Base-by-base conservation (phyloP, 1,284 basidiomycete species). In the Puccinia coronata region DNA sequence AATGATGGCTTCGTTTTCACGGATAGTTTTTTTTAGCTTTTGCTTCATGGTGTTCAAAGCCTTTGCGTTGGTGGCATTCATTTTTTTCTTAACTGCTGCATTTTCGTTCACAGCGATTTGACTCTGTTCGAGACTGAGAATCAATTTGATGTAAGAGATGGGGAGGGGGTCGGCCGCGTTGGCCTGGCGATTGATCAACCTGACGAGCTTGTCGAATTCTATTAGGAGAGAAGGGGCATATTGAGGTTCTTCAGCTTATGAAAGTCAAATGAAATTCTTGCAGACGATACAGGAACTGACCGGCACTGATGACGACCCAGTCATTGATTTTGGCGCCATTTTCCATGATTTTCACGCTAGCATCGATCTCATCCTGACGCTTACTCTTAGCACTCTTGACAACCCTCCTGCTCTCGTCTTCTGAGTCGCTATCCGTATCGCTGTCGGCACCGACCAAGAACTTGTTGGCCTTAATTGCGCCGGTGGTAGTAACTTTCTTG, bases 21-120 rank as follows among this genome's bases (percentile, higher is more conserved):
- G 97, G 82, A 89, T 85, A 43, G 92, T 90, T 88, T 96, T 98
- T 88, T 93, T 96, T 82, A 98, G 89, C 87, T 96, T 98, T 88
- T 98, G 96, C 88, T 96, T 98, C 91, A 98, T 94, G 36, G 92
- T 92, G 83, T 95, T 98, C 84, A 98, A 89, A 0, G 95, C 95
- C 86, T 94, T 95, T 70, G 95, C 93, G 86, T 96, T 96, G 83
- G 90, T 92, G 0, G 95, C 93, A 84, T 96, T 96, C 92, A 97
- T 95, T 89, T 98, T 99, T 88, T 98, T 98, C 87, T 92, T 92
- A 2, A 93, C 87, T 83, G 83, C 91, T 90, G 96, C 96, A 87
- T 95, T 92, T 34, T 92, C 89, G 65, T 94, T 87, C 3, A 94
- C 91, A 53, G 88, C 88, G 84, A 90, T 92, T 84, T 98, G 88